Evolutionary conservation across 345 rosid genomes (phyloP), one percentile per base, ranked within the genome.

Genomic region (Brassica incana): DNA sequence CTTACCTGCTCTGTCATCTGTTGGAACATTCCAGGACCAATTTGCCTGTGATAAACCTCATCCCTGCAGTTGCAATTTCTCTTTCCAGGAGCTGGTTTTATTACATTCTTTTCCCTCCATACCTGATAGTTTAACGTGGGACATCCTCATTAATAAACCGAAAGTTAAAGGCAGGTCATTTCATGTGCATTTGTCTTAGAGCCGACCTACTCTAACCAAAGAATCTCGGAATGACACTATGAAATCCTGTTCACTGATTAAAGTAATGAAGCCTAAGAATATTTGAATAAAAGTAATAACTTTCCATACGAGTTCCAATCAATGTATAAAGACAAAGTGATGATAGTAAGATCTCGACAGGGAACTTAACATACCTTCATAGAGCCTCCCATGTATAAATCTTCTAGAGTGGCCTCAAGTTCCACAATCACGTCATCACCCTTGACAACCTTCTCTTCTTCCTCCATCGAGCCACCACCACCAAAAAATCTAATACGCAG

Each of bases 11-110:
- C 97, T 27, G 98, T 93, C 98, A 93, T 96, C 84, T 96, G 99
- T 78, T 96, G 99, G 85, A 92, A 96, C 98, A 96, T 96, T 72
- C 99, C 98, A 4, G 99, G 99, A 83, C 98, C 99, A 82, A 96
- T 90, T 87, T 96, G 99, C 84, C 85, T 91, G 85, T 93, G 99
- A 71, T 93, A 93, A 72, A 96, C 95, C 85, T 96, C 97, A 83
- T 96, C 93, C 85, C 97, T 92, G 83, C 99, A 96, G 82, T 96
- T 93, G 76, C 99, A 96, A 25, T 85, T 88, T 81, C 99, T 83
- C 87, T 93, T 96, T 12, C 99, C 99, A 4, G 98, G 92, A 69
- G 99, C 98, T 77, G 95, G 92, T 83, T 92, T 96, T 43, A 96
- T 84, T 11, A 88, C 87, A 77, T 96, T 96, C 86, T 96, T 93